Evolutionary conservation across 1,139 yeast genomes (phyloP).

Genomic region (Pichia norvegensis): DNA sequence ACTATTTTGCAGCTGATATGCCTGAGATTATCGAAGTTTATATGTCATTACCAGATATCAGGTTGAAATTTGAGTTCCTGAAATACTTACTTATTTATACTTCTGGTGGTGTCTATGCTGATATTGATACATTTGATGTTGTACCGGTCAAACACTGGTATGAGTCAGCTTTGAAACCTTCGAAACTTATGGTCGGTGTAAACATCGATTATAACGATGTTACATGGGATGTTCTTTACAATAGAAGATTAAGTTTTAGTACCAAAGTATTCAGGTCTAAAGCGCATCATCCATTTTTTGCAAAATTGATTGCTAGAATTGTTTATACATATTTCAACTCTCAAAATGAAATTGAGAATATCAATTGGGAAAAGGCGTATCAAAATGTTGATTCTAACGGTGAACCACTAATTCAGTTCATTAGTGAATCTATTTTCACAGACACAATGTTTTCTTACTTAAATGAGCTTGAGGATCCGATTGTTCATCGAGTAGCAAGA

Average conservation of each 20-base stretch:
- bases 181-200: slow-evolving; percentile 44
- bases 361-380: slow-evolving; percentile 44
- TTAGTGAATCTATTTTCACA: slow-evolving; percentile 79
- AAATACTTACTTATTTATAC: slow-evolving; percentile 58
- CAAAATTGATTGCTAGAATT: slow-evolving; percentile 24
- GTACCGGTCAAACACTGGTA: slow-evolving; percentile 43
- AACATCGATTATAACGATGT: slow-evolving; percentile 65
- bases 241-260: slow-evolving; percentile 65
- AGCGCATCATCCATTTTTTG: slow-evolving; percentile 28
- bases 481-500: slow-evolving; percentile 65
- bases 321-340: slow-evolving; percentile 19
- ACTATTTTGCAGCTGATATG: slow-evolving; percentile 42
- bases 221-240: slow-evolving; percentile 58
- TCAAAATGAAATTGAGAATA: slow-evolving; percentile 25
- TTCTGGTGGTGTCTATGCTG: slow-evolving; percentile 69
- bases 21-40: slow-evolving; percentile 60
- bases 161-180: slow-evolving; percentile 18
- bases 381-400: slow-evolving; percentile 51
- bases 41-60: slow-evolving; percentile 50
- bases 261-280: slow-evolving; percentile 50
- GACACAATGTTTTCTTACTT: slow-evolving; percentile 63
- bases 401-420: slow-evolving; percentile 51
- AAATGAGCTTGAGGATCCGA: slow-evolving; percentile 45
- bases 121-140: slow-evolving; percentile 55
- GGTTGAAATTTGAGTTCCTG: slow-evolving; percentile 64